These are phyloP conservation scores for Globisporangium megalacanthum DNA, from an alignment of 352 stramenopile genomes.

Conservation along the genomic window DNA sequence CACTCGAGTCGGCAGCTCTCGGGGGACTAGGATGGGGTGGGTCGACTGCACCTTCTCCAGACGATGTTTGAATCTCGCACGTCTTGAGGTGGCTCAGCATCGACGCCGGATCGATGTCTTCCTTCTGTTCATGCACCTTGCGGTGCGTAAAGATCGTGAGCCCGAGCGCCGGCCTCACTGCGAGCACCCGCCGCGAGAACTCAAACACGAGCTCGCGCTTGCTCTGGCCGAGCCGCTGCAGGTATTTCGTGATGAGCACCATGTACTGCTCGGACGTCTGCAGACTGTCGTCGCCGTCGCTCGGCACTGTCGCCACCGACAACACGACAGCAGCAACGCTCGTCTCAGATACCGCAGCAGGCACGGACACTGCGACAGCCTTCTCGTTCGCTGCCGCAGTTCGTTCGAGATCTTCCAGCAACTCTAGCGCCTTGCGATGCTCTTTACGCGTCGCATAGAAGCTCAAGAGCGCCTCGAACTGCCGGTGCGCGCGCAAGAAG, in stretches of 20 bases:
- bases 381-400: constrained; percentile 27
- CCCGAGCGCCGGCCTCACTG: constrained; percentile 41
- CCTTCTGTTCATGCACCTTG: constrained; percentile 30
- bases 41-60: not conserved
- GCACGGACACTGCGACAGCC: constrained; percentile 1
- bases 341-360: not conserved
- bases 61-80: constrained; percentile 25
- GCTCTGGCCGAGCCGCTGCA: constrained; percentile 54
- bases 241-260: constrained; percentile 57
- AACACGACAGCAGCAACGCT: too few species aligned
- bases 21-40: too few species aligned
- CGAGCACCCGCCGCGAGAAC: constrained; percentile 70
- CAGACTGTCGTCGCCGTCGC: constrained; percentile 9
- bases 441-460: constrained; percentile 71
- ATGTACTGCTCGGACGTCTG: constrained; percentile 48
- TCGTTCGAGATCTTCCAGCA: constrained; percentile 74
- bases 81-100: constrained; percentile 70
- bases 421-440: constrained; percentile 73
- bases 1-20: not conserved
- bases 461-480: constrained; percentile 49
- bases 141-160: constrained; percentile 79
- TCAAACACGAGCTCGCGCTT: constrained; percentile 74
- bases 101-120: constrained; percentile 59
- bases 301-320: not conserved
- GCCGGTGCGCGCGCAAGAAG: constrained; percentile 64